phyloP scores from a whole-genome alignment of 257 asterid genomes.

The Anisodus acutangulus region DNA sequence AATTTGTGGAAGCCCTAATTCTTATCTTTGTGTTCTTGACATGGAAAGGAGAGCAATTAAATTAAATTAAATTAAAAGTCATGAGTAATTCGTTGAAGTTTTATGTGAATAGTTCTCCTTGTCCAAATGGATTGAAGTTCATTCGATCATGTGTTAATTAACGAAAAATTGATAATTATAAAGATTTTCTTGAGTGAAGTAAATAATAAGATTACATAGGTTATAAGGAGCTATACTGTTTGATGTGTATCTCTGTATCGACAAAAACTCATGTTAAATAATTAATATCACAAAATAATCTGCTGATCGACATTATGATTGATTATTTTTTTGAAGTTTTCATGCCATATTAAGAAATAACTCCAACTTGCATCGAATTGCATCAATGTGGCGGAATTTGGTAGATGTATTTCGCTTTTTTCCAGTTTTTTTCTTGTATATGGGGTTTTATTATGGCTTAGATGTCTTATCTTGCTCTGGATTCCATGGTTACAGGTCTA shows the following conservation, averaged over 20 bases:
- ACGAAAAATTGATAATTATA: not conserved
- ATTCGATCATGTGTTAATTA: not conserved
- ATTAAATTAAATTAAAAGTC: not conserved
- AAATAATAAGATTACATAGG: not conserved
- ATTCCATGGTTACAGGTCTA: constrained; percentile 63
- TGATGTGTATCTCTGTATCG: not conserved
- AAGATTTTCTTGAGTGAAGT: not conserved
- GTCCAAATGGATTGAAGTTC: not conserved
- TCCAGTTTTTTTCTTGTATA: not conserved
- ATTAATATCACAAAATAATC: not conserved
- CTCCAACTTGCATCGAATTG: not conserved
- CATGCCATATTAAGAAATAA: too few relatives aligned
- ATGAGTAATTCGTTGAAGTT: not conserved
- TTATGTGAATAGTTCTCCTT: not conserved
- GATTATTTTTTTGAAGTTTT: not conserved
- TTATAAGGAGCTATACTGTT: not conserved
- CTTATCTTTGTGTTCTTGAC: not conserved
- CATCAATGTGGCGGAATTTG: not conserved
- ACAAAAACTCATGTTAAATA: not conserved
- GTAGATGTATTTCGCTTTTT: not conserved
- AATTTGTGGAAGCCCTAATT: constrained; percentile 2
- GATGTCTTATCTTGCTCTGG: not conserved
- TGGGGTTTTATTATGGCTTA: constrained; percentile 1
- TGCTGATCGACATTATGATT: not conserved
- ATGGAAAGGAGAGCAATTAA: not conserved